phyloP scores from a whole-genome alignment of 2,329 filamentous ascomycete species.

The Hawksworthiomyces lignivorus region DNA sequence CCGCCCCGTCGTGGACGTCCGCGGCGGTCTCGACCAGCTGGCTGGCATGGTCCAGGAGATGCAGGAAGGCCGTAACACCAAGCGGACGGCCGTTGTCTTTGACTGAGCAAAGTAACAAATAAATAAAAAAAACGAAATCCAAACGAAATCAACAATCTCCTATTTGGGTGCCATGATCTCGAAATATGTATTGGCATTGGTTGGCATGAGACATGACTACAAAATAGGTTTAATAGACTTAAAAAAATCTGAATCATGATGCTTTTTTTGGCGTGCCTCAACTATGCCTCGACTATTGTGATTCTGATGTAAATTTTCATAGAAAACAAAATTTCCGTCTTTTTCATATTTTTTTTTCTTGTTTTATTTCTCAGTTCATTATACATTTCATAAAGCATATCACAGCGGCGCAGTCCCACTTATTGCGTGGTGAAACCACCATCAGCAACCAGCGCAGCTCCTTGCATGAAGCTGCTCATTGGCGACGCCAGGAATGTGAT shows the following conservation, averaged over 20 bases:
- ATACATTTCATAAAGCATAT: too few species aligned
- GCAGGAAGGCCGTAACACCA: slow-evolving; percentile 19
- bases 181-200: too few species aligned
- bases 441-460: slow-evolving; percentile 38
- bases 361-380: too few species aligned
- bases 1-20: slow-evolving; percentile 30
- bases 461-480: slow-evolving; percentile 46
- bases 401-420: too few species aligned
- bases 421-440: slow-evolving; percentile 30
- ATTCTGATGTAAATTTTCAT: too few species aligned
- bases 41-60: slow-evolving; percentile 31
- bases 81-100: slow-evolving; percentile 9
- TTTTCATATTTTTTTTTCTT: neutral
- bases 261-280: too few species aligned
- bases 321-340: too few species aligned
- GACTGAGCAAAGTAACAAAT: neutral
- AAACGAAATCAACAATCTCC: neutral
- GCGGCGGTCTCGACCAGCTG: slow-evolving; percentile 30
- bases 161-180: too few species aligned
- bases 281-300: too few species aligned
- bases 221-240: too few species aligned
- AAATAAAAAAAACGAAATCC: neutral
- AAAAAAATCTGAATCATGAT: too few species aligned
- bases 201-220: too few species aligned
- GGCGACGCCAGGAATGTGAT: slow-evolving; percentile 44